phyloP scores from a whole-genome alignment of 371 early-diverging fungal species.

The Mucor velutinosus region DNA sequence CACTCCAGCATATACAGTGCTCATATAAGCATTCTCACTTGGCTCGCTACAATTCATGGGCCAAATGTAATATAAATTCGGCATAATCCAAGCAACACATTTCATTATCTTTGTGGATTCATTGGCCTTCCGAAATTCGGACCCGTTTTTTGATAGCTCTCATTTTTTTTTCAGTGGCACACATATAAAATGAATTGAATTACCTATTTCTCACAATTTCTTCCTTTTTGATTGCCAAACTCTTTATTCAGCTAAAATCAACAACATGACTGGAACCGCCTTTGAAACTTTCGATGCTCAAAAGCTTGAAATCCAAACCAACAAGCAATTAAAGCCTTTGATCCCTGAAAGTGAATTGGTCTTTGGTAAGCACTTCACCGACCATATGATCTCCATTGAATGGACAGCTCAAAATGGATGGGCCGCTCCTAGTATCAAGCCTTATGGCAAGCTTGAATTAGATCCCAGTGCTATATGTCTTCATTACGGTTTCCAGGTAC shows the following conservation, averaged over 20 bases:
- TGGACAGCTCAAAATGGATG: constrained; percentile 76
- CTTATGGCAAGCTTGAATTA: constrained; percentile 75
- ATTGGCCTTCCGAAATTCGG: neutral
- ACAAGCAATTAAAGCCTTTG: constrained; percentile 19
- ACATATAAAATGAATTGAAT: neutral
- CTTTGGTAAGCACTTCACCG: constrained; percentile 87
- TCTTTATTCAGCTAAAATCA: neutral
- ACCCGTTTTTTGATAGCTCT: neutral
- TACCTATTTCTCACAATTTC: neutral
- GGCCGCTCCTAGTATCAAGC: constrained; percentile 68
- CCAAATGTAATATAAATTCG: too few species aligned
- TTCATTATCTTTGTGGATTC: neutral
- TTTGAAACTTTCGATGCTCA: constrained; percentile 6
- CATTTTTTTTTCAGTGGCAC: neutral
- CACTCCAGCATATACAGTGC: too few species aligned
- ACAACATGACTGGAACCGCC: neutral
- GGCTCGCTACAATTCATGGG: too few species aligned
- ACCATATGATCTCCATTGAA: constrained; percentile 87
- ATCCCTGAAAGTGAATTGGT: constrained; percentile 63
- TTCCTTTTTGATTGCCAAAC: neutral
- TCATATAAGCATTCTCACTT: too few species aligned
- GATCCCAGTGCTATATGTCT: constrained; percentile 85
- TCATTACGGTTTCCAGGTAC: constrained; percentile 80
- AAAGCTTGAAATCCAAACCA: constrained; percentile 5
- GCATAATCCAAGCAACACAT: neutral